Evolutionary conservation across 2,329 filamentous ascomycete species (phyloP).

Genomic region (Penicillium hordei): DNA sequence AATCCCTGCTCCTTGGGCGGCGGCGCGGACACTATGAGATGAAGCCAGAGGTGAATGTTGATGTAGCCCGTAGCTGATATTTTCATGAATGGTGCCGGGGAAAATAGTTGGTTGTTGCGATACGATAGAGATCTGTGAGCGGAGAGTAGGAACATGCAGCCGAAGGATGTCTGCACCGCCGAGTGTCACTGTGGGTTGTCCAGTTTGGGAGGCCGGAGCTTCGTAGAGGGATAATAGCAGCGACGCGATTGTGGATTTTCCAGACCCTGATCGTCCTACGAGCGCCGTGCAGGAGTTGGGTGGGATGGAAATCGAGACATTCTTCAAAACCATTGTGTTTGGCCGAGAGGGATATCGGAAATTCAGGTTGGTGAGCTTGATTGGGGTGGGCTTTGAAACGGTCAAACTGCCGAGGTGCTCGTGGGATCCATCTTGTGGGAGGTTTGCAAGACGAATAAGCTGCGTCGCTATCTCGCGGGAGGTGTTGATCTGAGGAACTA

Average conservation of each 20-base stretch:
- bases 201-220: slow-evolving; percentile 24
- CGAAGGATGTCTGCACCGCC: slow-evolving; percentile 56
- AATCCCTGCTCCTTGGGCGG: slow-evolving; percentile 60
- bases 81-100: slow-evolving; percentile 43
- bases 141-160: slow-evolving; percentile 61
- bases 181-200: slow-evolving; percentile 49
- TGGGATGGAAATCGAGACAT: slow-evolving; percentile 65
- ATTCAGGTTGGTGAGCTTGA: slow-evolving; percentile 61
- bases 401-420: slow-evolving; percentile 55
- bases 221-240: slow-evolving; percentile 72
- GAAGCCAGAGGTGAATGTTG: slow-evolving; percentile 54
- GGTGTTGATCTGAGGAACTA: slow-evolving; percentile 74
- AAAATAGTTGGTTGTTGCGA: slow-evolving; percentile 65
- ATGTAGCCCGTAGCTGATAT: slow-evolving; percentile 73
- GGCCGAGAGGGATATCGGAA: slow-evolving; percentile 71
- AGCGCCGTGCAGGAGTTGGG: slow-evolving; percentile 70
- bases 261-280: slow-evolving; percentile 82
- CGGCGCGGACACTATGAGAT: slow-evolving; percentile 52
- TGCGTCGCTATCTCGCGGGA: slow-evolving; percentile 70
- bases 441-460: slow-evolving; percentile 67
- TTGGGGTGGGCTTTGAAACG: slow-evolving; percentile 47
- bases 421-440: slow-evolving; percentile 57
- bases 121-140: slow-evolving; percentile 61
- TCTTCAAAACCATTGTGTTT: slow-evolving; percentile 56
- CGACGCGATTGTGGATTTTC: slow-evolving; percentile 80